Percentiles rank a stretch among this genome's conserved stretches.
Conservation (phyloP, 257 asterid genomes). For the Scutellaria galericulata region DNA sequence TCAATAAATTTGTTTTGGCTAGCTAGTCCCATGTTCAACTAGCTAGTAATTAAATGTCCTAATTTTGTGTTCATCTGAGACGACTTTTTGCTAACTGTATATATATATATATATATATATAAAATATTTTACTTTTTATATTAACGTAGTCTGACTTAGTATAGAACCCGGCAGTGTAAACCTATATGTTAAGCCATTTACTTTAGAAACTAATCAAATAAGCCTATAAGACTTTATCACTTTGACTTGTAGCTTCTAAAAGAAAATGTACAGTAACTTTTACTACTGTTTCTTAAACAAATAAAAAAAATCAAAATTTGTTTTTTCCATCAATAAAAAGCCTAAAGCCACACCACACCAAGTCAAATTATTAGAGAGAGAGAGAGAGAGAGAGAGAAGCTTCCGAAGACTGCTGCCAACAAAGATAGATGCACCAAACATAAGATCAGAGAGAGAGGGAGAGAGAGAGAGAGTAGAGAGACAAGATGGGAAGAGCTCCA, state of each 20-base stretch:
- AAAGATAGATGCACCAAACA: slow-evolving; percentile 28
- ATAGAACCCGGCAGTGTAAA: neutral
- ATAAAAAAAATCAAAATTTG: neutral
- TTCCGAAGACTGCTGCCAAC: slow-evolving; percentile 34
- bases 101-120: neutral
- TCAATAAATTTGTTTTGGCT: too few species aligned
- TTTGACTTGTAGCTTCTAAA: slow-evolving; percentile 49
- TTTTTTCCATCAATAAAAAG: slow-evolving; percentile 38
- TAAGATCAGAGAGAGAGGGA: slow-evolving; percentile 17
- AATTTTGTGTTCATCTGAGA: neutral
- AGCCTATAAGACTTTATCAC: slow-evolving; percentile 13
- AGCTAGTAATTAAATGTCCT: too few species aligned
- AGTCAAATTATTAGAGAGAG: slow-evolving; percentile 42
- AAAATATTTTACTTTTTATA: slow-evolving; percentile 7
- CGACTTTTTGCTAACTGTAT: neutral
- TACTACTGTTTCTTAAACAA: slow-evolving; percentile 32
- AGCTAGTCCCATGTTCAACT: too few species aligned
- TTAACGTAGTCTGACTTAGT: neutral
- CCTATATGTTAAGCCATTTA: neutral
- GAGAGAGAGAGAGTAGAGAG: slow-evolving; percentile 28
- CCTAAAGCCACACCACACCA: slow-evolving; percentile 34
- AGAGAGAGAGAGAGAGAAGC: slow-evolving; percentile 29
- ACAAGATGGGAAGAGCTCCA: slow-evolving; percentile 92
- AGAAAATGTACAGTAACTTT: slow-evolving; percentile 23
- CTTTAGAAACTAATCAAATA: slow-evolving; percentile 33